Percentiles rank a stretch among this genome's conserved stretches.
Evolutionary conservation across 805 yeast species (phyloP).

Genomic region (Diddensiella caesifluorescens): DNA sequence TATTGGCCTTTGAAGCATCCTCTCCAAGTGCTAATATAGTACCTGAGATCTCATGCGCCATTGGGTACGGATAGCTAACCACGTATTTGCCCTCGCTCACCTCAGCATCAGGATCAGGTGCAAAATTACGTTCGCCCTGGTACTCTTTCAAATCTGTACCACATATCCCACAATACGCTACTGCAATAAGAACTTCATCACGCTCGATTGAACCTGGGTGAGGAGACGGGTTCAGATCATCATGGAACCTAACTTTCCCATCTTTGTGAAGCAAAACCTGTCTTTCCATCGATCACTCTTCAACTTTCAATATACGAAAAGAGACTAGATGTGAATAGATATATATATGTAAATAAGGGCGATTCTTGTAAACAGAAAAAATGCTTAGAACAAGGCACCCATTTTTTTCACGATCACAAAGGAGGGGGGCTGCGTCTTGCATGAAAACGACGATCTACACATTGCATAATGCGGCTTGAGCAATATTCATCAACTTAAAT

Average conservation of each 20-base stretch:
- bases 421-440: too few species aligned
- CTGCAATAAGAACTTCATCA: constrained; percentile 41
- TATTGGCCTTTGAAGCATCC: constrained; percentile 36
- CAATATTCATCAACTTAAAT: too few species aligned
- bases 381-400: too few species aligned
- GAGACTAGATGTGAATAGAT: too few species aligned
- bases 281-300: constrained; percentile 8
- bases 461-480: too few species aligned
- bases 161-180: constrained; percentile 57
- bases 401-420: too few species aligned
- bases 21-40: constrained; percentile 42
- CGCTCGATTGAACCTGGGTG: constrained; percentile 19
- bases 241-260: constrained; percentile 5
- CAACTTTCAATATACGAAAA: too few species aligned
- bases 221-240: background rate
- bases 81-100: constrained; percentile 40
- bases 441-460: too few species aligned
- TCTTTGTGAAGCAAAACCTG: constrained; percentile 8
- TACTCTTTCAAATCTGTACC: constrained; percentile 60
- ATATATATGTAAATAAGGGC: too few species aligned
- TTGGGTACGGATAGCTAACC: constrained; percentile 39
- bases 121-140: constrained; percentile 54
- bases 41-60: constrained; percentile 56
- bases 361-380: too few species aligned
- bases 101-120: constrained; percentile 32